Evolutionary conservation across 2,329 filamentous ascomycete species (phyloP).

Genomic region (Colletotrichum euphorbiae): DNA sequence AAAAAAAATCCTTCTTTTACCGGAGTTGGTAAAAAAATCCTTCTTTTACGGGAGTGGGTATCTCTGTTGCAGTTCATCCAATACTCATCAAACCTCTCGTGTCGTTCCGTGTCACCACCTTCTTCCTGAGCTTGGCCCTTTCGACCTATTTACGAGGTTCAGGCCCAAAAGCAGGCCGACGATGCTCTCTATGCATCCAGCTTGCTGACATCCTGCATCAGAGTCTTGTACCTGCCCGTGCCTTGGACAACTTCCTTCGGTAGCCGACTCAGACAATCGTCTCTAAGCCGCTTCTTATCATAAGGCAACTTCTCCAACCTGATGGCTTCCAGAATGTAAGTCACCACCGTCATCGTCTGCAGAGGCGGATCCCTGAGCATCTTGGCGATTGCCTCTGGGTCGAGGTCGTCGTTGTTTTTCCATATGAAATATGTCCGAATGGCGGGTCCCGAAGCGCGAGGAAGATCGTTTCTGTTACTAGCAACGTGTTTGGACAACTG

Average conservation of each 20-base stretch:
- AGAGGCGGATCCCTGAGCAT: conserved; percentile 72
- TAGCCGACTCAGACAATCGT: conserved; percentile 56
- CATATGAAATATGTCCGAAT: conserved; percentile 74
- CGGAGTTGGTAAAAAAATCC: background rate
- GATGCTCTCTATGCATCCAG: conserved; percentile 5
- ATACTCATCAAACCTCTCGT: conserved; percentile 7
- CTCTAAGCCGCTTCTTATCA: conserved; percentile 57
- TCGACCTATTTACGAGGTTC: too few relatives aligned
- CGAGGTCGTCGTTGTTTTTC: conserved; percentile 64
- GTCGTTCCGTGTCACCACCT: background rate
- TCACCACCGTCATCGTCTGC: conserved; percentile 64
- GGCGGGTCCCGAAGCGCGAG: conserved; percentile 43
- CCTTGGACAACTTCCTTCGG: conserved; percentile 39
- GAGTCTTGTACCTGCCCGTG: conserved; percentile 43
- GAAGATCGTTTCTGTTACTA: conserved; percentile 43
- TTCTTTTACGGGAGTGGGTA: conserved; percentile 26
- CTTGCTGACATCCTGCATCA: conserved; percentile 44
- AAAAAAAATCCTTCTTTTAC: background rate
- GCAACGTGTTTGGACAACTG: conserved; percentile 51
- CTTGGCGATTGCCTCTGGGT: conserved; percentile 61
- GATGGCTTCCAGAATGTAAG: conserved; percentile 70
- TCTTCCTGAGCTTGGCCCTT: background rate
- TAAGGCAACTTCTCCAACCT: conserved; percentile 62
- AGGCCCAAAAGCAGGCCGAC: background rate
- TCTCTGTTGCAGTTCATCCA: conserved; percentile 28